A percentile compares a stretch with the other conserved stretches of the same genome.
These are phyloP conservation scores for Aspergillus sp. DNA, from an alignment of 2,329 filamentous ascomycete genomes.

Conservation along the genomic window DNA sequence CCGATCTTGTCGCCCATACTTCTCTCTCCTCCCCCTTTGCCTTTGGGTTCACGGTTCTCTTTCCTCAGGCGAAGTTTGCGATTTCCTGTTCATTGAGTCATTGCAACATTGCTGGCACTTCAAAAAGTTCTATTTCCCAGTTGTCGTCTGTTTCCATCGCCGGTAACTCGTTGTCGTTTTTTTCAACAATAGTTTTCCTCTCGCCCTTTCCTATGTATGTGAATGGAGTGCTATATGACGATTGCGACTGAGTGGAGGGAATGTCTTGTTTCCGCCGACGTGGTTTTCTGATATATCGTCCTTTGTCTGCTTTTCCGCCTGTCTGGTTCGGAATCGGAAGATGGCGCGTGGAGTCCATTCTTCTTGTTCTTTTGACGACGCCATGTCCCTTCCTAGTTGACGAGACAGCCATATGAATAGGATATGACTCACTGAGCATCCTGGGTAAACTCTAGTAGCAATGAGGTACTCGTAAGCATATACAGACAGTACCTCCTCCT, in stretches of 20 bases:
- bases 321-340: slow-evolving; percentile 22
- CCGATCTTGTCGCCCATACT: slow-evolving; percentile 13
- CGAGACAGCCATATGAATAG: slow-evolving; percentile 27
- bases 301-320: slow-evolving; percentile 14
- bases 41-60: slow-evolving; percentile 24
- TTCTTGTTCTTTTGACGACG: slow-evolving; percentile 24
- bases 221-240: slow-evolving; percentile 34
- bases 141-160: slow-evolving; percentile 19
- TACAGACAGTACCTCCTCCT: not conserved
- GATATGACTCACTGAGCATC: slow-evolving; percentile 18
- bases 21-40: slow-evolving; percentile 17
- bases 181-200: slow-evolving; percentile 23
- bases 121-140: slow-evolving; percentile 34
- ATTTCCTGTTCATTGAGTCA: slow-evolving; percentile 29
- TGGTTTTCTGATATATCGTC: slow-evolving; percentile 11
- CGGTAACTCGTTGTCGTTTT: slow-evolving; percentile 19
- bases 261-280: slow-evolving; percentile 10
- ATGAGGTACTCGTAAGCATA: not conserved
- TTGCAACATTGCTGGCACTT: slow-evolving; percentile 35
- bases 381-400: slow-evolving; percentile 23
- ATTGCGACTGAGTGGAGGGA: slow-evolving; percentile 35
- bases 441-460: not conserved
- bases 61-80: slow-evolving; percentile 28
- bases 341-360: slow-evolving; percentile 25
- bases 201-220: slow-evolving; percentile 33